Base-by-base conservation (phyloP, 192 early-diverging fungal genomes). In the Entomortierella parvispora region DNA sequence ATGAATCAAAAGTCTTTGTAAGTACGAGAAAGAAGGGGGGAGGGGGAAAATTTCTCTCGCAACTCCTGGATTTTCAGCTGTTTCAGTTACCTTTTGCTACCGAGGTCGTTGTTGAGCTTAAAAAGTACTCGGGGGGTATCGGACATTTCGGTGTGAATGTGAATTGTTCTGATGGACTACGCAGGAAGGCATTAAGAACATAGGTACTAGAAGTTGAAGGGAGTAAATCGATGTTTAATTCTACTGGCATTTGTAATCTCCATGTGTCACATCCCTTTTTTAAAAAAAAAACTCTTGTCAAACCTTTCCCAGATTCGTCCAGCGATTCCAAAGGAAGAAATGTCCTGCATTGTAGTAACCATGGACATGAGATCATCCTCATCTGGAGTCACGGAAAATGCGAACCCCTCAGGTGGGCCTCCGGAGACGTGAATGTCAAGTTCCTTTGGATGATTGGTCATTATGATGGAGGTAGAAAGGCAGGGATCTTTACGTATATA, bases 261-360 rank as follows among this genome's bases (percentile, higher is more conserved):
- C n/a, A n/a, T n/a, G n/a, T n/a, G n/a, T n/a, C n/a, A n/a, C n/a
- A n/a, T n/a, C n/a, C n/a, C n/a, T n/a, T n/a, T n/a, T n/a, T n/a
- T 0, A 23, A 20, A n/a, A 47, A 49, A 22, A 32, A 14, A 48
- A n/a, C n/a, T n/a, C n/a, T n/a, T n/a, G n/a, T n/a, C n/a, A n/a
- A 69, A 86, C 85, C 85, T 84, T 23, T 86, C 64, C 85, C 85
- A 86, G 54, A 86, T 81, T 31, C 80, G 82, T 37, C 85, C 85
- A 23, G 85, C 85, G 20, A 86, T 67, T 12, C 85, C 85, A 79
- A 84, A 82, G 6, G 76, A 52, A 18, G 58, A 33, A 25, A 86
- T 67, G 49, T 86, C 81, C 42, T 86, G 85, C 67, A 78, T 66
- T 37, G 40, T 32, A 4, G 71, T n/a, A 23, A 75, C 33, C 51